Conservation (phyloP, 208 protist species). For the Crithidia expoeki region DNA sequence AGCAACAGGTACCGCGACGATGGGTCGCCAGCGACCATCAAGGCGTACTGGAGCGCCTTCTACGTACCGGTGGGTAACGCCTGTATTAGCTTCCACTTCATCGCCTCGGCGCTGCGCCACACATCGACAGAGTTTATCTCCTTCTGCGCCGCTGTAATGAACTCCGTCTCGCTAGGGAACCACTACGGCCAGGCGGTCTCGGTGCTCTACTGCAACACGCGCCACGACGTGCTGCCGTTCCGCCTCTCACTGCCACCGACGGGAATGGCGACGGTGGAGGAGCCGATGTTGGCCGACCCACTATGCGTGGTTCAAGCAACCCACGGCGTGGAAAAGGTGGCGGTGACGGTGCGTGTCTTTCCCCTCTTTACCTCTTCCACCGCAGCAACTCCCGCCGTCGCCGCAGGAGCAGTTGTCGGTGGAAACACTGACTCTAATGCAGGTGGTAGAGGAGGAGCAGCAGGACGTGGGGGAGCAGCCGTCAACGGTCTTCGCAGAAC, state of each 20-base stretch:
- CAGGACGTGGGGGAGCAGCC: neutral
- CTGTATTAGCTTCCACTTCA: constrained; percentile 76
- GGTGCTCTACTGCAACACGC: constrained; percentile 78
- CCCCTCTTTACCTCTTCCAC: constrained; percentile 29
- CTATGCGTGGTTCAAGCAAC: constrained; percentile 53
- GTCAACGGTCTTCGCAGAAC: neutral
- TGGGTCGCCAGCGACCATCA: constrained; percentile 10
- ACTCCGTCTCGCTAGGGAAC: constrained; percentile 82
- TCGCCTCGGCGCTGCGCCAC: constrained; percentile 65
- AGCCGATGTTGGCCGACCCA: constrained; percentile 75
- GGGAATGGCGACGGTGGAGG: constrained; percentile 58
- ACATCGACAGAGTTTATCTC: constrained; percentile 69
- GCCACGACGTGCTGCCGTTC: constrained; percentile 79
- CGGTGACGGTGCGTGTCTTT: constrained; percentile 45
- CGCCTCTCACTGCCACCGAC: constrained; percentile 50
- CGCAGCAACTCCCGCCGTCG: too few relatives aligned
- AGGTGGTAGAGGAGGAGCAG: neutral
- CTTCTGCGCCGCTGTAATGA: constrained; percentile 70
- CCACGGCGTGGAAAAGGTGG: constrained; percentile 34
- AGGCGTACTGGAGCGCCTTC: constrained; percentile 65
- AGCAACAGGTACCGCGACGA: neutral
- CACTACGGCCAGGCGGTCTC: constrained; percentile 80
- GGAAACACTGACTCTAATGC: too few relatives aligned
- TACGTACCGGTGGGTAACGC: constrained; percentile 61
- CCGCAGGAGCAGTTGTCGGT: too few relatives aligned